Evolutionary conservation across 768 basidiomycete genomes (phyloP).

Genomic region (Auriculariales sp.): DNA sequence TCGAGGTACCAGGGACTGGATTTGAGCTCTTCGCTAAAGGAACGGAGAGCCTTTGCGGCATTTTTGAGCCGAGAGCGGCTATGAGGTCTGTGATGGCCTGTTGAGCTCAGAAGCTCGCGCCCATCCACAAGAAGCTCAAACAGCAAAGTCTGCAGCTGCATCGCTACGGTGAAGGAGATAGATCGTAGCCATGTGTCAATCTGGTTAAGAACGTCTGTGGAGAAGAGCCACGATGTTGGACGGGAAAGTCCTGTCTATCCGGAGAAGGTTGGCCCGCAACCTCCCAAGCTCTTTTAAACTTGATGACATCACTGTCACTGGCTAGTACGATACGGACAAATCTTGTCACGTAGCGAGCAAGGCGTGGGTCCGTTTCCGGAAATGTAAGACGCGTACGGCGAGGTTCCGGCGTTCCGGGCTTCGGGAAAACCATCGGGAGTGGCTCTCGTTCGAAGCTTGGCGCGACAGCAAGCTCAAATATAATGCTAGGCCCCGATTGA

Average conservation of each 20-base stretch:
- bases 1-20: neutral
- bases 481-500: neutral
- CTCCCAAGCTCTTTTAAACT: conserved; percentile 24
- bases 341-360: conserved; percentile 13
- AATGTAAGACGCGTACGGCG: neutral
- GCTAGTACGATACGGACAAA: conserved; percentile 38
- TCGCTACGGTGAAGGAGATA: conserved; percentile 37
- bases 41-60: conserved; percentile 26
- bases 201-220: conserved; percentile 16
- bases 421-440: neutral
- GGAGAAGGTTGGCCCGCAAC: conserved; percentile 21
- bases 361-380: neutral
- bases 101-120: conserved; percentile 33
- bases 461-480: neutral
- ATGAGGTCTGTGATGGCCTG: conserved; percentile 20
- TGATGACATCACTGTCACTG: conserved; percentile 17
- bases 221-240: conserved; percentile 33
- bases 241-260: conserved; percentile 20
- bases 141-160: conserved; percentile 37
- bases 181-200: conserved; percentile 20
- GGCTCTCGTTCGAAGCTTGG: neutral
- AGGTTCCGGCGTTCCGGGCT: neutral
- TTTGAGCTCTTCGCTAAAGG: conserved; percentile 16
- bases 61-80: conserved; percentile 19
- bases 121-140: conserved; percentile 28